phyloP scores from a whole-genome alignment of 306 rosid species.

The Adenanthera pavonina region DNA sequence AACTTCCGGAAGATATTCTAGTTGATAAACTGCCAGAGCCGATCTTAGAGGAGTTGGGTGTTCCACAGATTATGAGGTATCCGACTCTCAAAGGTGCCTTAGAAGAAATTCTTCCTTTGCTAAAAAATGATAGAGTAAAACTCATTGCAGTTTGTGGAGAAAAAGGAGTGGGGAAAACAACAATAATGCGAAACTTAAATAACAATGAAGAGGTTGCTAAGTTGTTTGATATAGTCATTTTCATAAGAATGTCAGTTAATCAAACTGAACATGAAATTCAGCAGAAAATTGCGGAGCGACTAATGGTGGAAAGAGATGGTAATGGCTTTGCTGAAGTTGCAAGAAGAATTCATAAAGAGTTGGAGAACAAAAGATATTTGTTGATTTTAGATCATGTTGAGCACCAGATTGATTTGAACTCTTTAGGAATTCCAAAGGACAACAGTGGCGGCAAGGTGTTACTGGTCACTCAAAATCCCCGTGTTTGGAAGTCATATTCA shows the following conservation, averaged over 20 bases:
- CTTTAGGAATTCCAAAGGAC: conserved; percentile 19
- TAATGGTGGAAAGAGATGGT: background rate
- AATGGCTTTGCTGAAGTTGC: conserved; percentile 8
- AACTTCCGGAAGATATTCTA: background rate
- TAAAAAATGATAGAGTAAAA: background rate
- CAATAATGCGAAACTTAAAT: conserved; percentile 2
- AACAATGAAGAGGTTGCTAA: background rate
- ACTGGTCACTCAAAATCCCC: conserved; percentile 20
- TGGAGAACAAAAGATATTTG: conserved; percentile 30
- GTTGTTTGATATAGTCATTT: conserved; percentile 14
- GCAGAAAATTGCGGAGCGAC: background rate
- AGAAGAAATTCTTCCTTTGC: background rate
- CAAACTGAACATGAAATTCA: background rate
- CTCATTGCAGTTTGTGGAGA: background rate
- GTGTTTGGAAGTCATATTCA: background rate
- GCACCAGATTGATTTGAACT: background rate
- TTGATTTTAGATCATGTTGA: conserved; percentile 46
- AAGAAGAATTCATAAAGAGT: conserved; percentile 9
- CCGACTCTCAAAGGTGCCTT: background rate
- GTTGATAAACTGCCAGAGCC: background rate
- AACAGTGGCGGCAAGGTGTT: conserved; percentile 42
- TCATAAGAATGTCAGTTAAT: background rate
- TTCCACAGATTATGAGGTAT: background rate
- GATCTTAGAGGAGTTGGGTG: background rate
- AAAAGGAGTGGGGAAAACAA: conserved; percentile 19